Evolutionary conservation across 2,329 filamentous ascomycete genomes (phyloP).

Genomic region (Trichoderma lentiforme): DNA sequence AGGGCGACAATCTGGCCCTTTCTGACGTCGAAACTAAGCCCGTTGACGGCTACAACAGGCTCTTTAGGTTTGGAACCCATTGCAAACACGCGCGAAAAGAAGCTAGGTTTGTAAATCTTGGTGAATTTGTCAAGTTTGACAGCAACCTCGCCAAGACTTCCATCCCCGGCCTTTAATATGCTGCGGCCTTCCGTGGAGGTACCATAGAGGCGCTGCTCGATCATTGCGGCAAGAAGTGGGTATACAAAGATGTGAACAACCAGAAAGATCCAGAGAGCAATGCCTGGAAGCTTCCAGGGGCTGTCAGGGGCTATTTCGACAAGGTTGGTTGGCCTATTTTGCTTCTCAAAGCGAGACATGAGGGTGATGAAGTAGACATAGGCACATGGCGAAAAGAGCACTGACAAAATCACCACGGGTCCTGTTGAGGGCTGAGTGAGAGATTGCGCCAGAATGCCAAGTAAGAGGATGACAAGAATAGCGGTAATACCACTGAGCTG

Average conservation of each 20-base stretch:
- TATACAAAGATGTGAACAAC: slow-evolving; percentile 75
- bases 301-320: slow-evolving; percentile 58
- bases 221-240: slow-evolving; percentile 67
- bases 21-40: slow-evolving; percentile 66
- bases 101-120: slow-evolving; percentile 71
- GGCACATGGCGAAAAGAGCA: slow-evolving; percentile 84
- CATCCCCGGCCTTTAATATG: slow-evolving; percentile 35
- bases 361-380: slow-evolving; percentile 78
- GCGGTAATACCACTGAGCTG: slow-evolving; percentile 83
- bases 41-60: slow-evolving; percentile 74
- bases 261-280: slow-evolving; percentile 74
- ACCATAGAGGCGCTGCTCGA: slow-evolving; percentile 74
- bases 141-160: slow-evolving; percentile 43
- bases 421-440: slow-evolving; percentile 59
- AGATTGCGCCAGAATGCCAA: slow-evolving; percentile 81
- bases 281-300: slow-evolving; percentile 67
- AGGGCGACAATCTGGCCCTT: slow-evolving; percentile 83
- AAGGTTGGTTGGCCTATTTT: slow-evolving; percentile 59
- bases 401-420: slow-evolving; percentile 64
- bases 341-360: slow-evolving; percentile 71
- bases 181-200: slow-evolving; percentile 63
- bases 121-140: slow-evolving; percentile 71
- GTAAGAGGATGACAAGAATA: slow-evolving; percentile 67
- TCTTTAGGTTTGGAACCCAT: slow-evolving; percentile 46
- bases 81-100: slow-evolving; percentile 53